phyloP scores from a whole-genome alignment of 2,329 filamentous ascomycete species.

The Stagonosporopsis vannaccii region DNA sequence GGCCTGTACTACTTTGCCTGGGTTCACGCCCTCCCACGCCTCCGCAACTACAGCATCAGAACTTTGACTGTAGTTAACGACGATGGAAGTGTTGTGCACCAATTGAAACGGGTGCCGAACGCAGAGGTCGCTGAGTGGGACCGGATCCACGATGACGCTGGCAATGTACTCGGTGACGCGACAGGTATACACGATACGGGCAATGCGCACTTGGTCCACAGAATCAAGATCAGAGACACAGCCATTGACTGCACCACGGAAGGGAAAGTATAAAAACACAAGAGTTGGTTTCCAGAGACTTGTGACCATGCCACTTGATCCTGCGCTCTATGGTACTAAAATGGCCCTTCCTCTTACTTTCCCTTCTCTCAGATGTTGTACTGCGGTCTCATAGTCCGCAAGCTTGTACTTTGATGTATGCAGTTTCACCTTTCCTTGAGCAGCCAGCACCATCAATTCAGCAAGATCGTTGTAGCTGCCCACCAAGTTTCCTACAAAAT shows the following conservation, averaged over 20 bases:
- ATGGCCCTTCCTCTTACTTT: conserved; percentile 3
- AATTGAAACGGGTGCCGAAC: conserved; percentile 34
- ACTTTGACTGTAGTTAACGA: conserved; percentile 36
- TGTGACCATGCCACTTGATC: too few species aligned
- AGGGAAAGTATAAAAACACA: conserved; percentile 5
- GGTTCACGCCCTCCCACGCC: conserved; percentile 36
- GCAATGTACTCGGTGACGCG: conserved; percentile 28
- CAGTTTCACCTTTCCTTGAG: conserved; percentile 11
- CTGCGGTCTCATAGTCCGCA: conserved; percentile 1
- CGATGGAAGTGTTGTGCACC: conserved; percentile 40
- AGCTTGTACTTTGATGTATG: conserved; percentile 14
- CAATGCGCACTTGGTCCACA: conserved; percentile 19
- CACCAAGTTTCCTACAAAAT: conserved; percentile 9
- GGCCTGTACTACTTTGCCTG: conserved; percentile 38
- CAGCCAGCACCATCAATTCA: conserved; percentile 10
- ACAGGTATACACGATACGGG: conserved; percentile 8
- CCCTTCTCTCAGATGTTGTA: conserved; percentile 10
- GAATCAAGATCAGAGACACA: conserved; percentile 21
- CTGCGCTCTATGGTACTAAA: not conserved
- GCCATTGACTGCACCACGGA: not conserved
- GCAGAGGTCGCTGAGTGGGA: conserved; percentile 39
- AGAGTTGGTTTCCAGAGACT: not conserved
- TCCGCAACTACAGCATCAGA: conserved; percentile 34
- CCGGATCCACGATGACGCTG: conserved; percentile 38
- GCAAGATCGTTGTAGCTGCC: conserved; percentile 15